These are phyloP conservation scores for Daphne laureola DNA, from an alignment of 441 rosid species.

Conservation along the genomic window DNA sequence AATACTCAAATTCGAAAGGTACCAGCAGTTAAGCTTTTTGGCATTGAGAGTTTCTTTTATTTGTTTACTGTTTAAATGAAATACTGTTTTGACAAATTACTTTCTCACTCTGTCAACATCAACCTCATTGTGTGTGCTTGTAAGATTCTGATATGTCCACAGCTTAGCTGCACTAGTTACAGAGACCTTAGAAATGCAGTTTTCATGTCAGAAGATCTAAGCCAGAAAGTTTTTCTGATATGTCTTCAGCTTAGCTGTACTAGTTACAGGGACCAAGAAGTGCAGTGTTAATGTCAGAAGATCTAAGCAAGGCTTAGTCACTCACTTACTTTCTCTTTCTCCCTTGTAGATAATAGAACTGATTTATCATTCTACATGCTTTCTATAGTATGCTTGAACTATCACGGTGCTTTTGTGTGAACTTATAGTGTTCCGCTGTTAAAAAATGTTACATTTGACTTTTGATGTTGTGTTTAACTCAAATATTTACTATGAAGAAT, in stretches of 20 bases:
- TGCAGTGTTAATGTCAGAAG: background rate
- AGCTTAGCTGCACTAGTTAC: background rate
- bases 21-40: constrained; percentile 8
- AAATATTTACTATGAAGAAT: no score
- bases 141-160: background rate
- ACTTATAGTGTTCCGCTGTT: no score
- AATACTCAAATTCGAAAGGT: constrained; percentile 99
- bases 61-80: background rate
- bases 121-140: background rate
- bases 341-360: no score
- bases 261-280: background rate
- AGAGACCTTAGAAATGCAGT: background rate
- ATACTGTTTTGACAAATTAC: background rate
- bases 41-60: background rate
- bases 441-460: no score
- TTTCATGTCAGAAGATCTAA: background rate
- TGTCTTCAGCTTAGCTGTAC: background rate
- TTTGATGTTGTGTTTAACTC: no score
- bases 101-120: background rate
- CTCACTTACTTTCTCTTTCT: no score
- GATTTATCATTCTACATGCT: no score
- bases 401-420: no score
- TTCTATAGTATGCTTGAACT: no score
- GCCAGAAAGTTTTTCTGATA: background rate
- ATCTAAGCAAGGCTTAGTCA: background rate